Evolutionary conservation across 2,329 filamentous ascomycete genomes (phyloP), one percentile per base, ranked within the genome.

Genomic region (Cercospora citrullina): DNA sequence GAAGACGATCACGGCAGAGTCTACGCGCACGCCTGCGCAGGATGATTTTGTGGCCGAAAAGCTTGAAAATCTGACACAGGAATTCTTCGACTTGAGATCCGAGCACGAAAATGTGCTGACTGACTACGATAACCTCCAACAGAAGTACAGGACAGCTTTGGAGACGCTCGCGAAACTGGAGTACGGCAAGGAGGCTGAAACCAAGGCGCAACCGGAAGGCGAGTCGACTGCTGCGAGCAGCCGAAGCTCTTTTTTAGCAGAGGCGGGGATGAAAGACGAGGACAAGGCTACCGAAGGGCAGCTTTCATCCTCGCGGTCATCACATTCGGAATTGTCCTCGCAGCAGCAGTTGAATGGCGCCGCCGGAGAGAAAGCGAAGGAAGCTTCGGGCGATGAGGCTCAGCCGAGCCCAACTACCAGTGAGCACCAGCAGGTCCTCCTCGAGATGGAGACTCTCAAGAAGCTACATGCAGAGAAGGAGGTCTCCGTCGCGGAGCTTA

Each of bases 301-400:
- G 81, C 85, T 84, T 77, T 92, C 91, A 80, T 94, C 91, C 76
- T 94, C 93, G 83, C 93, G 90, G 80, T 97, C 93, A 77, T 90
- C 97, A 74, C 97, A 93, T 73, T 95, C 93, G 82, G 95, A 98
- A 82, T 87, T 97, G 79, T 96, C 92, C 76, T 96, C 91, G 79
- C 92, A 88, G 84, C 88, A 91, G 86, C 91, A 91, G 76, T 92
- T 91, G 77, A 79, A 72, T 74, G 79, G 77, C 84, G 68, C 89
- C 65, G 69, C 66, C 66, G 73, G 68, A 42, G 65, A 70, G 61
- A 69, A 65, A 42, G 68, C 65, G 45, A 58, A 61, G 48, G 39
- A 42, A 26, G 63, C 61, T 66, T 59, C 67, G 36, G 51, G 61
- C 28, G 67, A 31, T 69, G 73, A 73, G 31, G 60, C 48, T 51